A percentile compares a stretch with the other conserved stretches of the same genome.
phyloP scores from a whole-genome alignment of 2,329 filamentous ascomycete species.

The Metarhizium sp. region DNA sequence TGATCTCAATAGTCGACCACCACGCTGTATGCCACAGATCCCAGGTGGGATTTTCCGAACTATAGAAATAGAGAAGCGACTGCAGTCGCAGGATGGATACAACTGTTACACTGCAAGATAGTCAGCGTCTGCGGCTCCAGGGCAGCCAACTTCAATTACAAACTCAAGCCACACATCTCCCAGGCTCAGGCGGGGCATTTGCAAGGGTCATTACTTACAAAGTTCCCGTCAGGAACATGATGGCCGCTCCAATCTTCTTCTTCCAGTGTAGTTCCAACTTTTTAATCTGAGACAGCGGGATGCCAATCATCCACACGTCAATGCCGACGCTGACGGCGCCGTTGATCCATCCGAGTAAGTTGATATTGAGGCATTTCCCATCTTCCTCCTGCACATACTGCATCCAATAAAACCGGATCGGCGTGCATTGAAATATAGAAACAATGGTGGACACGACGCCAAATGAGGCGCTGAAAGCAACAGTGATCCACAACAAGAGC shows the following conservation, averaged over 20 bases:
- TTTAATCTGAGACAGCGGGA: conserved; percentile 4
- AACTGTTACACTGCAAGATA: conserved; percentile 5
- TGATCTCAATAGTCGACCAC: conserved; percentile 9
- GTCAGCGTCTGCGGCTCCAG: neutral
- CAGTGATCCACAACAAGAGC: conserved; percentile 1
- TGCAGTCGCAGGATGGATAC: conserved; percentile 6
- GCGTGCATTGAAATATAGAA: conserved; percentile 3
- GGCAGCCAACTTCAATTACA: neutral
- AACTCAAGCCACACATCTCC: neutral
- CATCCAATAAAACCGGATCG: conserved; percentile 2
- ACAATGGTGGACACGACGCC: neutral
- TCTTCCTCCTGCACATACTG: neutral
- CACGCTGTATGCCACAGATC: conserved; percentile 4
- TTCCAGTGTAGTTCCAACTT: conserved; percentile 4
- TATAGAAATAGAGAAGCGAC: conserved; percentile 4
- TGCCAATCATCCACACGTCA: conserved; percentile 6
- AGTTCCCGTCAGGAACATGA: conserved; percentile 6
- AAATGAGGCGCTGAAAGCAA: neutral
- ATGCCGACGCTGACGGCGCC: conserved; percentile 3
- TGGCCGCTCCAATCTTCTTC: conserved; percentile 5
- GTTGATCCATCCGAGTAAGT: conserved; percentile 3
- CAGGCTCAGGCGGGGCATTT: neutral
- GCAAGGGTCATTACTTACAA: conserved; percentile 2
- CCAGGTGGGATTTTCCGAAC: conserved; percentile 5
- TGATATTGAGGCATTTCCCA: conserved; percentile 6